Evolutionary conservation across 148 eudicot species (phyloP).

Genomic region (Chenopodium quinoa): DNA sequence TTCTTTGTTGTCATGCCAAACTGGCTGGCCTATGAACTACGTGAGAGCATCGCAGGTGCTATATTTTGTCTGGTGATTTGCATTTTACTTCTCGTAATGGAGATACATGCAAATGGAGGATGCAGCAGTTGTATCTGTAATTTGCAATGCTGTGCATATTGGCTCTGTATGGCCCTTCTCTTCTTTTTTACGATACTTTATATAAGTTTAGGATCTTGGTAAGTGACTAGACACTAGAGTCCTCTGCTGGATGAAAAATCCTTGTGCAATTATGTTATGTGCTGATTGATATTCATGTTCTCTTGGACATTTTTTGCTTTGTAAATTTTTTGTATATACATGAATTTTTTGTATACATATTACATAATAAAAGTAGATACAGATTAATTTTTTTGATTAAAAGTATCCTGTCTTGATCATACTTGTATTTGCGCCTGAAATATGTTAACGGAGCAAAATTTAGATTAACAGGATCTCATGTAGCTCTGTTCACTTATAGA

Average conservation of each 20-base stretch:
- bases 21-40: constrained; percentile 38
- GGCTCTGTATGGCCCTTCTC: constrained; percentile 37
- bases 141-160: constrained; percentile 37
- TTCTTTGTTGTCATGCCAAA: constrained; percentile 48
- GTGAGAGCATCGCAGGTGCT: constrained; percentile 33
- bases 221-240: not conserved
- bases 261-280: not conserved
- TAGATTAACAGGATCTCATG: not conserved
- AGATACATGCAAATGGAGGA: constrained; percentile 37
- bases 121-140: constrained; percentile 24
- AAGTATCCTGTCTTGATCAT: not conserved
- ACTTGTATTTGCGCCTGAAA: not conserved
- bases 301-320: not conserved
- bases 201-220: constrained; percentile 43
- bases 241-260: not conserved
- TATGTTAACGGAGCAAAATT: not conserved
- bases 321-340: constrained; percentile 19
- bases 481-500: not conserved
- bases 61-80: constrained; percentile 34
- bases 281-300: not conserved
- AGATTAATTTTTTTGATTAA: not conserved
- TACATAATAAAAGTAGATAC: not conserved
- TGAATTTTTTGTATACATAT: not conserved
- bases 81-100: constrained; percentile 26
- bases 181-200: constrained; percentile 41